These are phyloP conservation scores for Ophiostoma ulmi DNA, from an alignment of 2,329 filamentous ascomycete species.

Conservation along the genomic window DNA sequence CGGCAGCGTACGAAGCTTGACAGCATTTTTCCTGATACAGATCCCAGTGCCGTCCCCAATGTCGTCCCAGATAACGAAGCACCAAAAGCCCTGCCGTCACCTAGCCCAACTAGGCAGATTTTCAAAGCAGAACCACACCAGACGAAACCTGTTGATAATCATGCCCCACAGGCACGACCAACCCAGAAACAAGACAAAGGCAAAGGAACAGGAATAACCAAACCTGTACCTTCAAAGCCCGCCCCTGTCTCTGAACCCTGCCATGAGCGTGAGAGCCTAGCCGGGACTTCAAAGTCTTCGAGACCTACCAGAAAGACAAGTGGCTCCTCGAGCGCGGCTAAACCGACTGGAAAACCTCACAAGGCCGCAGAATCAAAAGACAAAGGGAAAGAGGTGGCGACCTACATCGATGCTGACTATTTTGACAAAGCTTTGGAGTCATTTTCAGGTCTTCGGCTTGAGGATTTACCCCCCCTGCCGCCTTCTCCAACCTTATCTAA, in stretches of 20 bases:
- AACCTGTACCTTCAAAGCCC: not conserved
- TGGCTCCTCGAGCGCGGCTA: not conserved
- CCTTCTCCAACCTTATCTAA: not conserved
- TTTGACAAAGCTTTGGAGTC: not conserved
- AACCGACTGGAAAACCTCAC: not conserved
- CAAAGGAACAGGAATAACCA: not conserved
- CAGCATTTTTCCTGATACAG: not conserved
- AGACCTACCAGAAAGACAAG: not conserved
- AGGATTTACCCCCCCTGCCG: constrained; percentile 5
- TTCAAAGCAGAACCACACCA: not conserved
- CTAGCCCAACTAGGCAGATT: not conserved
- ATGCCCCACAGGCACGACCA: not conserved
- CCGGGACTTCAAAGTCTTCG: not conserved
- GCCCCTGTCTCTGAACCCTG: not conserved
- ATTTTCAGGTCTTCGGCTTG: constrained; percentile 3
- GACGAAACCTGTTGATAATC: too few species aligned
- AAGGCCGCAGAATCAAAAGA: not conserved
- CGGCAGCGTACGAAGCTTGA: not conserved
- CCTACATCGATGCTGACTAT: not conserved
- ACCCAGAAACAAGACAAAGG: not conserved
- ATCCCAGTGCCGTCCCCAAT: not conserved
- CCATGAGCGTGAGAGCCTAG: not conserved
- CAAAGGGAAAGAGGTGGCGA: not conserved
- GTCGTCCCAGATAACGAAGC: not conserved
- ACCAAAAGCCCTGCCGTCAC: not conserved